Percentiles rank a stretch among this genome's conserved stretches.
Evolutionary conservation across 495 filamentous ascomycete species (phyloP).

Genomic region (Bombardia bombarda): DNA sequence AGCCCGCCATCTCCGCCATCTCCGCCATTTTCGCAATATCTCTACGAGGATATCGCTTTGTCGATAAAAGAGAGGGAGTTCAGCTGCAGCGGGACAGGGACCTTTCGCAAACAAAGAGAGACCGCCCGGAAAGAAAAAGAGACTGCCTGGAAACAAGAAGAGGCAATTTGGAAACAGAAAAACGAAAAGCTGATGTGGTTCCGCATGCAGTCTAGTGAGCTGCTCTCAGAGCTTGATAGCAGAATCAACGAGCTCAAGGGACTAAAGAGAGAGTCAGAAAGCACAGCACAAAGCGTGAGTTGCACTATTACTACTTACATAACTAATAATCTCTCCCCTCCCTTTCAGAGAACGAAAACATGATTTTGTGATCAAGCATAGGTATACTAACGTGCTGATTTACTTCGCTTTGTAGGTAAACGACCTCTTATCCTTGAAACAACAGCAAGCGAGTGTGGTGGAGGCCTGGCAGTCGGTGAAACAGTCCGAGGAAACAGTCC

Average conservation of each 20-base stretch:
- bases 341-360: too few relatives aligned
- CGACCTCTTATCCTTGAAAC: conserved; percentile 51
- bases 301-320: too few relatives aligned
- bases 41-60: too few relatives aligned
- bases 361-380: too few relatives aligned
- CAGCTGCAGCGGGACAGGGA: not conserved
- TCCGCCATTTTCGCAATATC: too few relatives aligned
- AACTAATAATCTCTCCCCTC: too few relatives aligned
- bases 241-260: conserved; percentile 19
- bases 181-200: conserved; percentile 14
- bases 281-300: conserved; percentile 17
- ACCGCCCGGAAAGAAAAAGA: not conserved
- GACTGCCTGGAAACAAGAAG: conserved; percentile 3
- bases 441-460: conserved; percentile 55
- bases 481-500: conserved; percentile 49
- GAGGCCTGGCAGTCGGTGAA: conserved; percentile 49
- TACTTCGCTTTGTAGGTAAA: too few relatives aligned
- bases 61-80: conserved; percentile 1
- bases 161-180: conserved; percentile 5
- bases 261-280: conserved; percentile 12
- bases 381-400: too few relatives aligned
- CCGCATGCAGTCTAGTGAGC: conserved; percentile 14
- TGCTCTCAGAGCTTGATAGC: not conserved
- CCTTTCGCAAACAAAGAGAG: not conserved
- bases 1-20: too few relatives aligned